Percentiles rank a stretch among this genome's conserved stretches.
Evolutionary conservation across 2,329 filamentous ascomycete species (phyloP).

Genomic region (Diaporthe sp.): DNA sequence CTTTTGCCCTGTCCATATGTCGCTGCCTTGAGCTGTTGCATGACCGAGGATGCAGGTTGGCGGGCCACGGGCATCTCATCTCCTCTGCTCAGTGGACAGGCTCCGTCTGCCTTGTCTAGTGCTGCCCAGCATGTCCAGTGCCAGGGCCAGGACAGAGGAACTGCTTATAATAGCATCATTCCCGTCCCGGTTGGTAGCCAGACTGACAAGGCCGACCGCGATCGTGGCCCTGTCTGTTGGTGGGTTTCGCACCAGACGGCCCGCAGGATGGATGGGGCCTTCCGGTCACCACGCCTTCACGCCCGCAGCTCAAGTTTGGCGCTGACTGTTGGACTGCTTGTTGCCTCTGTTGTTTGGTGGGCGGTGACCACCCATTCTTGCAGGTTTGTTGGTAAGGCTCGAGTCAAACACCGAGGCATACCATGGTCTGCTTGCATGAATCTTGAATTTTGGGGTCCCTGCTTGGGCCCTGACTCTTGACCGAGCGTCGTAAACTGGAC

Average conservation of each 20-base stretch:
- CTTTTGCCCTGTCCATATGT: not conserved
- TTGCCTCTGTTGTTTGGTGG: not conserved
- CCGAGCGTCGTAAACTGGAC: not conserved
- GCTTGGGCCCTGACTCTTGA: slow-evolving; percentile 6
- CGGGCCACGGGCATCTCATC: not conserved
- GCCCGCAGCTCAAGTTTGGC: slow-evolving; percentile 8
- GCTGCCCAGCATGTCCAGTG: not conserved
- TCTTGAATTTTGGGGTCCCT: not conserved
- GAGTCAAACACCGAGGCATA: slow-evolving; percentile 1
- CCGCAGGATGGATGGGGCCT: slow-evolving; percentile 17
- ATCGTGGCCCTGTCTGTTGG: slow-evolving; percentile 5
- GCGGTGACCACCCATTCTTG: not conserved
- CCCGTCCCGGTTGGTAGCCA: slow-evolving; percentile 5
- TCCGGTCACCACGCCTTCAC: not conserved
- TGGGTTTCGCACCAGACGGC: not conserved
- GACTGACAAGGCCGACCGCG: slow-evolving; percentile 15
- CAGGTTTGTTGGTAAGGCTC: not conserved
- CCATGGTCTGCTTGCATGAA: slow-evolving; percentile 29
- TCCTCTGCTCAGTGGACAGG: not conserved
- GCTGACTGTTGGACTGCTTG: slow-evolving; percentile 1
- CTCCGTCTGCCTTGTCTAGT: not conserved
- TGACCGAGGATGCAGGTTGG: slow-evolving; percentile 4
- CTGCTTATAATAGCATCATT: slow-evolving; percentile 18
- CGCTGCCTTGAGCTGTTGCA: slow-evolving; percentile 1
- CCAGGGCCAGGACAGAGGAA: not conserved